A percentile compares a stretch with the other conserved stretches of the same genome.
These are phyloP conservation scores for Tylopilus cervinicoccineus DNA, from an alignment of 768 basidiomycete species.

Conservation along the genomic window DNA sequence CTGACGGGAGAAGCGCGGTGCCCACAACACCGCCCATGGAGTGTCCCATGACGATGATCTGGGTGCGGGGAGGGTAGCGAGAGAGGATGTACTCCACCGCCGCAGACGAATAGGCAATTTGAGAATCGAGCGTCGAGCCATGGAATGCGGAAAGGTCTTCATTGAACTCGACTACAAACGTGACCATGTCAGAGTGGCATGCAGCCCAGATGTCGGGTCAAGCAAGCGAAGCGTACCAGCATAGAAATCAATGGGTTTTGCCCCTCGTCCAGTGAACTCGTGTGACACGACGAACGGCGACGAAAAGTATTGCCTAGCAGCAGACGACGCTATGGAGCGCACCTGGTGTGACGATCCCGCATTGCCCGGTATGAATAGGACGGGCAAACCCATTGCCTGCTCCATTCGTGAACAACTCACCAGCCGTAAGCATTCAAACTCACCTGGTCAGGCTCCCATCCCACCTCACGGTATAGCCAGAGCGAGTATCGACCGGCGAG, in stretches of 20 bases:
- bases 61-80: slow-evolving; percentile 59
- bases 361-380: slow-evolving; percentile 95
- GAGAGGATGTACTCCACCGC: slow-evolving; percentile 79
- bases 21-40: slow-evolving; percentile 98
- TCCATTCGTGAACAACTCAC: slow-evolving; percentile 1
- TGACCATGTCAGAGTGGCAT: neutral
- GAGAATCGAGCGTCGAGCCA: slow-evolving; percentile 79
- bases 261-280: slow-evolving; percentile 43
- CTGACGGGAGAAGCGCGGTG: slow-evolving; percentile 66
- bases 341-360: slow-evolving; percentile 94
- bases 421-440: slow-evolving; percentile 2
- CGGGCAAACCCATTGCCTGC: slow-evolving; percentile 61
- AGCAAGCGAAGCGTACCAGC: slow-evolving; percentile 50
- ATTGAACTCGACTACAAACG: slow-evolving; percentile 77
- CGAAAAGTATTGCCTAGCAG: slow-evolving; percentile 72
- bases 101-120: slow-evolving; percentile 68
- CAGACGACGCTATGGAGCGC: slow-evolving; percentile 91
- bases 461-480: slow-evolving; percentile 88
- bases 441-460: slow-evolving; percentile 72
- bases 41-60: slow-evolving; percentile 81
- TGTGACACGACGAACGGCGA: slow-evolving; percentile 52
- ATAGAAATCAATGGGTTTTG: slow-evolving; percentile 78
- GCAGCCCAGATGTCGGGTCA: neutral
- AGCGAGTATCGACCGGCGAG: slow-evolving; percentile 74
- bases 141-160: slow-evolving; percentile 97